Percentiles rank a stretch among this genome's conserved stretches.
Evolutionary conservation across 805 yeast genomes (phyloP).

Genomic region (Wilhelminamyces savonicus): DNA sequence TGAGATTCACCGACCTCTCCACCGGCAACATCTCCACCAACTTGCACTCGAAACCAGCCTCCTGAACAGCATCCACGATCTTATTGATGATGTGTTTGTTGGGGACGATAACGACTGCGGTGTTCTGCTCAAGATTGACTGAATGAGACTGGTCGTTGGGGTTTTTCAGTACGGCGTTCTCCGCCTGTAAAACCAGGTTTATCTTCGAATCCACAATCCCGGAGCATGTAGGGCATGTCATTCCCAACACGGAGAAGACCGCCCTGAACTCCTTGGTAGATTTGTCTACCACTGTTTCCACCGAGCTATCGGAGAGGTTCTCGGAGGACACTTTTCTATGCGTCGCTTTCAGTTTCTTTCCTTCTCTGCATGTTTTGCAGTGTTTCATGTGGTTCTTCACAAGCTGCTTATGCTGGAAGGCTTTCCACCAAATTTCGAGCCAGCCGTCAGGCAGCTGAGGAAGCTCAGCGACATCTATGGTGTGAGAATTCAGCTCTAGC

Average conservation of each 20-base stretch:
- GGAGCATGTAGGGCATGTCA: slow-evolving; percentile 37
- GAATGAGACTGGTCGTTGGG: slow-evolving; percentile 29
- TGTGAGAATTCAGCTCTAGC: slow-evolving; percentile 3
- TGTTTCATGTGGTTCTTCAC: slow-evolving; percentile 34
- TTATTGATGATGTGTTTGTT: slow-evolving; percentile 40
- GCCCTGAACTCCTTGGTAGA: slow-evolving; percentile 35
- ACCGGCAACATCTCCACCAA: slow-evolving; percentile 58
- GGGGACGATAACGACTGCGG: slow-evolving; percentile 48
- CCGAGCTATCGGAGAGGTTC: slow-evolving; percentile 8
- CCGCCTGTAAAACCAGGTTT: slow-evolving; percentile 11
- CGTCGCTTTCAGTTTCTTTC: slow-evolving; percentile 5
- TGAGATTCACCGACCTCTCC: slow-evolving; percentile 39
- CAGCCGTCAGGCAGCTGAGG: no score
- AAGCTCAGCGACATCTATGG: neutral
- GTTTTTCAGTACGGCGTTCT: slow-evolving; percentile 4
- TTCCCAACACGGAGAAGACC: slow-evolving; percentile 44
- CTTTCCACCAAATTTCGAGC: no score
- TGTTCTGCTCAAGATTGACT: slow-evolving; percentile 46
- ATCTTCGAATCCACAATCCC: slow-evolving; percentile 24
- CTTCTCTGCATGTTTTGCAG: slow-evolving; percentile 36
- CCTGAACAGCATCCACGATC: slow-evolving; percentile 20
- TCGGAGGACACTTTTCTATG: slow-evolving; percentile 7
- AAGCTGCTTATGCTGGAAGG: no score
- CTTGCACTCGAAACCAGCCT: slow-evolving; percentile 38
- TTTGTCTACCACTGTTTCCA: slow-evolving; percentile 21